These are phyloP conservation scores for Venturia nashicola DNA, from an alignment of 2,329 filamentous ascomycete species.

Conservation along the genomic window DNA sequence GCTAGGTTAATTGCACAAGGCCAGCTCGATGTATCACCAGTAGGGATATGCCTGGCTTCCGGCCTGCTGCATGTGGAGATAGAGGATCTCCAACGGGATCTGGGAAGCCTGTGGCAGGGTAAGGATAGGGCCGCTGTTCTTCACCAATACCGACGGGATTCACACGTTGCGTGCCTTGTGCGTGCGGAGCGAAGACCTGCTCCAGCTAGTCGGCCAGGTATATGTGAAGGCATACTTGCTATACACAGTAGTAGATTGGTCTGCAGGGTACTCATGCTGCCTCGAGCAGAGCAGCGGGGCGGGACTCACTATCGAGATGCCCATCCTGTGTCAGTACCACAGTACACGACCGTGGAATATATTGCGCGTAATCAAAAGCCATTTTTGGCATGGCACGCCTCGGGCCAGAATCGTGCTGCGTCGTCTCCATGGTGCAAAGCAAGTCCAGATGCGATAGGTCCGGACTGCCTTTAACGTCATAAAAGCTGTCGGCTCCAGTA, in stretches of 20 bases:
- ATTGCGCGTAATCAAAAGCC: conserved; percentile 2
- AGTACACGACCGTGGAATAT: neutral
- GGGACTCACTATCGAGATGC: neutral
- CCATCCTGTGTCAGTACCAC: neutral
- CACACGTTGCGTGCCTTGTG: neutral
- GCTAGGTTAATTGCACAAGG: conserved; percentile 6
- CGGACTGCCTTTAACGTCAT: neutral
- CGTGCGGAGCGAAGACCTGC: neutral
- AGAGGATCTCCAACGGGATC: neutral
- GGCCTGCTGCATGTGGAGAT: neutral
- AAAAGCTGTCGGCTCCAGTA: neutral
- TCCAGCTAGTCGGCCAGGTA: neutral
- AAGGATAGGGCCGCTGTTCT: neutral
- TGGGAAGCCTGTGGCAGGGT: conserved; percentile 2
- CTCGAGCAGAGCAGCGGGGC: neutral
- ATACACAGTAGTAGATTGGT: neutral
- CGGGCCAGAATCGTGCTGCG: neutral
- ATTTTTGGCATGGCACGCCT: neutral
- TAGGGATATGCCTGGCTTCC: conserved; percentile 1
- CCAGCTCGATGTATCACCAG: conserved; percentile 3
- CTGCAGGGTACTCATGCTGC: neutral
- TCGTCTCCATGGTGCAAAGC: neutral
- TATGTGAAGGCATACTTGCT: neutral
- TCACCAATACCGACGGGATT: neutral
- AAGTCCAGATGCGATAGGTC: neutral